Evolutionary conservation across 1,139 yeast genomes (phyloP).

Genomic region (Casaregolazyma suthepensis): DNA sequence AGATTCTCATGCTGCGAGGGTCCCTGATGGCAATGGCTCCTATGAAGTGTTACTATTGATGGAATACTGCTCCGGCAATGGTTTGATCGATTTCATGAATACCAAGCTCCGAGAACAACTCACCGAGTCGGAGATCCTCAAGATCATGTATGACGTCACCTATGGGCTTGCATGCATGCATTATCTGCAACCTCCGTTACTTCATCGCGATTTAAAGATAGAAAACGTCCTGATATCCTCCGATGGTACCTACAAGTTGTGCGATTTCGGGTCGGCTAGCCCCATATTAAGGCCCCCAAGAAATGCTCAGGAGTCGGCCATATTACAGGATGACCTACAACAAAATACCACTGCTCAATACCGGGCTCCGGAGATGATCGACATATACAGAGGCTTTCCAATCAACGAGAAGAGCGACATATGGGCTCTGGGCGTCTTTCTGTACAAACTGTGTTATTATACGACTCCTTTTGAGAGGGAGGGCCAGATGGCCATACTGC

Average conservation of each 20-base stretch:
- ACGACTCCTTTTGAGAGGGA: constrained; percentile 87
- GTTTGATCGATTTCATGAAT: constrained; percentile 91
- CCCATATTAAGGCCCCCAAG: constrained; percentile 60
- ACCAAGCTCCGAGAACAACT: constrained; percentile 76
- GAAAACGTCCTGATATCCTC: constrained; percentile 85
- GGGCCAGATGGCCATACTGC: constrained; percentile 62
- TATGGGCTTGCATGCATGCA: constrained; percentile 88
- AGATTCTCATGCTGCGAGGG: constrained; percentile 91
- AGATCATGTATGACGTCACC: constrained; percentile 76
- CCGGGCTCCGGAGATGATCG: constrained; percentile 95
- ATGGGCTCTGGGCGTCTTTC: constrained; percentile 92
- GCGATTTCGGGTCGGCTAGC: constrained; percentile 94
- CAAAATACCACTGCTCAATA: constrained; percentile 97
- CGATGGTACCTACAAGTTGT: constrained; percentile 67
- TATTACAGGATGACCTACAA: constrained; percentile 74
- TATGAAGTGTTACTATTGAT: constrained; percentile 87
- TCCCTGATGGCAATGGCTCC: constrained; percentile 30
- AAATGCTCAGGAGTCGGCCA: constrained; percentile 57
- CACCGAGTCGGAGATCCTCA: constrained; percentile 73
- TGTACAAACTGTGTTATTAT: constrained; percentile 87
- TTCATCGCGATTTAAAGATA: constrained; percentile 91
- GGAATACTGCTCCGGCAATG: constrained; percentile 83
- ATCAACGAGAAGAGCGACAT: constrained; percentile 92
- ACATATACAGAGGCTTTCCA: constrained; percentile 73
- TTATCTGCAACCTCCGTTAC: constrained; percentile 67